phyloP scores from a whole-genome alignment of 768 basidiomycete genomes.

The Lactarius sp. region DNA sequence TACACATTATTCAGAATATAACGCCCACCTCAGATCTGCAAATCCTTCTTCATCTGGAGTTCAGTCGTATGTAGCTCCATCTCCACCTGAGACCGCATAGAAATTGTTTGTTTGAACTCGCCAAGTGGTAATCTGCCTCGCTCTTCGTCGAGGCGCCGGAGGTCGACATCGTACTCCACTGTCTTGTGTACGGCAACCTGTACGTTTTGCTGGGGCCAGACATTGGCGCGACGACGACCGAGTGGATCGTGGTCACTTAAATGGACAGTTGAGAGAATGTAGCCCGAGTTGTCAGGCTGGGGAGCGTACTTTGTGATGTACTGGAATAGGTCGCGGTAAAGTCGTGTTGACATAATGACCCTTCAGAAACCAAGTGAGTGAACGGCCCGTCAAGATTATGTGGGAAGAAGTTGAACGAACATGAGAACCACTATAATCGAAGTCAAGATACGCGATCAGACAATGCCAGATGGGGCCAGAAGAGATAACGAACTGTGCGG shows the following conservation, averaged over 20 bases:
- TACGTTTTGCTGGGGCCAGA: conserved; percentile 11
- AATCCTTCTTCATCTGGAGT: conserved; percentile 20
- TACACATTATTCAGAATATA: background rate
- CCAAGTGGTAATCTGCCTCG: background rate
- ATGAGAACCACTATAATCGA: conserved; percentile 22
- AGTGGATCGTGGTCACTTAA: conserved; percentile 21
- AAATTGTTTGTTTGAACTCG: background rate
- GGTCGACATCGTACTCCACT: conserved; percentile 18
- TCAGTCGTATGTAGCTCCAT: conserved; percentile 13
- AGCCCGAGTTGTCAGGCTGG: conserved; percentile 5
- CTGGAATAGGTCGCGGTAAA: conserved; percentile 24
- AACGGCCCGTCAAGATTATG: background rate
- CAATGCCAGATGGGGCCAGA: background rate
- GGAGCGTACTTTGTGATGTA: conserved; percentile 22
- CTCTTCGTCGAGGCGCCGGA: conserved; percentile 16
- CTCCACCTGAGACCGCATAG: conserved; percentile 15
- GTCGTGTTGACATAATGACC: conserved; percentile 23
- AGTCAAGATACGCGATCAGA: background rate
- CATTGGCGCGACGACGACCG: conserved; percentile 20
- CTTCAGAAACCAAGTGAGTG: conserved; percentile 3
- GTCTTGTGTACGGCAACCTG: conserved; percentile 20
- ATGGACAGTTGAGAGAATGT: conserved; percentile 14
- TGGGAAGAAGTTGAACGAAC: conserved; percentile 1
- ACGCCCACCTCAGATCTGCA: conserved; percentile 21
- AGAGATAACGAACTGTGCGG: conserved; percentile 23